Percentiles rank a stretch among this genome's conserved stretches.
Conservation (phyloP, 169 alveolate species). For the Babesia ovis region DNA sequence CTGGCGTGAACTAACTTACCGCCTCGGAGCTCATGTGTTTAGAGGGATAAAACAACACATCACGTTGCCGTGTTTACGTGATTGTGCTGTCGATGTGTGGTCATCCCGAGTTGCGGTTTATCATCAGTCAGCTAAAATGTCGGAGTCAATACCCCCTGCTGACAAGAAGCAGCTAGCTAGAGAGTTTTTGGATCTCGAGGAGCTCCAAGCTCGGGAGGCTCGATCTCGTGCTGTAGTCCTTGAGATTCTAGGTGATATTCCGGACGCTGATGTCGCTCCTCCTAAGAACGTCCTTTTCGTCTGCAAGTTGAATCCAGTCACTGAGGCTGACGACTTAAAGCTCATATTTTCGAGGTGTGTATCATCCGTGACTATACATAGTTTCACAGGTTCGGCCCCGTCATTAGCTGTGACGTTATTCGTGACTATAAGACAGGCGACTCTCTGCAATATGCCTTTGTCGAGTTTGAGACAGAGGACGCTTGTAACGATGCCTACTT, state of each 20-base stretch:
- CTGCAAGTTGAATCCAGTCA: conserved; percentile 95
- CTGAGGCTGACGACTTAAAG: conserved; percentile 96
- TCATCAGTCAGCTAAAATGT: not conserved
- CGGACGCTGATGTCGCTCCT: conserved; percentile 98
- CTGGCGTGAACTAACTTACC: conserved; percentile 13
- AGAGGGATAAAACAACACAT: not conserved
- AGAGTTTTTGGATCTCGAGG: conserved; percentile 82
- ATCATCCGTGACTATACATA: not conserved
- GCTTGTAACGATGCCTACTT: conserved; percentile 95
- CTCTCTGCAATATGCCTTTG: conserved; percentile 96
- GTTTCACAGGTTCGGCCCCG: conserved; percentile 90
- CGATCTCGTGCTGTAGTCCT: conserved; percentile 92
- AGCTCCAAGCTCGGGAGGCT: conserved; percentile 87
- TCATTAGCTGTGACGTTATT: conserved; percentile 92
- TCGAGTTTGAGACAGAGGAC: conserved; percentile 94
- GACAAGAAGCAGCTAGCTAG: conserved; percentile 78
- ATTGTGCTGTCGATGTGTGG: not conserved
- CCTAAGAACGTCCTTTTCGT: conserved; percentile 98
- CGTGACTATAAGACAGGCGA: conserved; percentile 98
- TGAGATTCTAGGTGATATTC: conserved; percentile 96
- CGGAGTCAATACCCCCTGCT: not conserved
- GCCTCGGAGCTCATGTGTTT: conserved; percentile 51
- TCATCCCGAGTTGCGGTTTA: not conserved
- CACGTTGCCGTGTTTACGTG: not conserved
- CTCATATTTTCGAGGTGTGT: conserved; percentile 83